Evolutionary conservation across 768 basidiomycete genomes (phyloP).

Genomic region (Russula sp.): DNA sequence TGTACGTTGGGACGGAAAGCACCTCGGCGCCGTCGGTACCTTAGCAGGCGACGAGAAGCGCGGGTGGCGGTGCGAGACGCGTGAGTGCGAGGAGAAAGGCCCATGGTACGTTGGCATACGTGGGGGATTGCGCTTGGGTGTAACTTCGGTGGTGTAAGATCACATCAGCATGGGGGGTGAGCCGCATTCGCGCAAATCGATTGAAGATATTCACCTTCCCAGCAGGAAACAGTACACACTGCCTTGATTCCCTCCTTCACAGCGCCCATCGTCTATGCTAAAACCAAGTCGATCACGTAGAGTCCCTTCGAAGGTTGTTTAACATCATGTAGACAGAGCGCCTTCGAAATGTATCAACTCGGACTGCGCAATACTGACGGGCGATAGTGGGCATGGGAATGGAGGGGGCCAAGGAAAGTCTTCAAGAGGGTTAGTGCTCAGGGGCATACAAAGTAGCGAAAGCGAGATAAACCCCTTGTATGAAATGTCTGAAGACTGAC

Average conservation of each 20-base stretch:
- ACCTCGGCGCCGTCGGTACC: constrained; percentile 75
- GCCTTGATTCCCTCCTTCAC: constrained; percentile 77
- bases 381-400: constrained; percentile 21
- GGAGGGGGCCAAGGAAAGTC: constrained; percentile 25
- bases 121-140: constrained; percentile 53
- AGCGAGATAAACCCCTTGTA: constrained; percentile 82
- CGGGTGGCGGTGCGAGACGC: constrained; percentile 60
- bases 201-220: neutral
- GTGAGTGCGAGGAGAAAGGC: constrained; percentile 71
- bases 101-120: constrained; percentile 60
- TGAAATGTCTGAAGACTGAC: constrained; percentile 75
- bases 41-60: constrained; percentile 75
- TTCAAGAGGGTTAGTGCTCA: constrained; percentile 56
- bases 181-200: constrained; percentile 35
- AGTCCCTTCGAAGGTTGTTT: constrained; percentile 68
- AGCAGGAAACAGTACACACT: constrained; percentile 41
- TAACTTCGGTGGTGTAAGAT: constrained; percentile 74
- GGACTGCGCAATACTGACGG: constrained; percentile 51
- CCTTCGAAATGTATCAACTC: constrained; percentile 88
- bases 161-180: constrained; percentile 77
- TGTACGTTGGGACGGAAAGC: constrained; percentile 71
- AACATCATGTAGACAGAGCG: constrained; percentile 73
- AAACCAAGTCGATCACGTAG: constrained; percentile 82
- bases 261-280: constrained; percentile 68
- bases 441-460: constrained; percentile 72